These are phyloP conservation scores for Salix dunnii DNA, from an alignment of 345 rosid species.

Conservation along the genomic window DNA sequence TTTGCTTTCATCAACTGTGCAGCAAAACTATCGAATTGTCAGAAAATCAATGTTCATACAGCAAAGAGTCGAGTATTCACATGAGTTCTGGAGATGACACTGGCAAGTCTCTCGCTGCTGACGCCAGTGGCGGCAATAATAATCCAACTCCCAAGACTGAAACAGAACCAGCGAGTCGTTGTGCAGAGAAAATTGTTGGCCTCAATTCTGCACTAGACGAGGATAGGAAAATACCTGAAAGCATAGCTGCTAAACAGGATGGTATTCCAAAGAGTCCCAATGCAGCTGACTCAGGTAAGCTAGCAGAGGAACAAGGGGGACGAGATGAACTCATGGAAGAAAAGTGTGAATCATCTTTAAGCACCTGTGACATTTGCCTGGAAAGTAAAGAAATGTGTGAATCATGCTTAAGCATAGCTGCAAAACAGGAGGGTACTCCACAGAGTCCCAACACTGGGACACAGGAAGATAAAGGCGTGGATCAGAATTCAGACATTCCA, in stretches of 20 bases:
- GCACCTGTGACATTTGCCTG: neutral
- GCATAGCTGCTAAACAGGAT: slow-evolving; percentile 26
- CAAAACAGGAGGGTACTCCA: slow-evolving; percentile 21
- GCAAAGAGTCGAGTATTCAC: neutral
- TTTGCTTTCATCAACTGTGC: neutral
- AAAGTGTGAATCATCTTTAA: neutral
- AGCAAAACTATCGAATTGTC: neutral
- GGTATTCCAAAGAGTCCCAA: neutral
- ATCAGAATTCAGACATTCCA: slow-evolving; percentile 30
- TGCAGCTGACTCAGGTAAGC: neutral
- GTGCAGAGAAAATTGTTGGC: slow-evolving; percentile 22
- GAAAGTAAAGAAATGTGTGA: neutral
- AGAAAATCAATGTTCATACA: neutral
- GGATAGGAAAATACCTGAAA: slow-evolving; percentile 43
- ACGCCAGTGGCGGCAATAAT: neutral
- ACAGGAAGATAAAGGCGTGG: slow-evolving; percentile 30
- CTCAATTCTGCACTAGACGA: slow-evolving; percentile 42
- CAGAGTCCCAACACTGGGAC: neutral
- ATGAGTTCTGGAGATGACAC: slow-evolving; percentile 46
- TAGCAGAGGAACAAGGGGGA: neutral
- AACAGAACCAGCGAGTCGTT: slow-evolving; percentile 39
- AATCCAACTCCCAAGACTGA: slow-evolving; percentile 32
- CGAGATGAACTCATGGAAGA: neutral
- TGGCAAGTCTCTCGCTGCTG: slow-evolving; percentile 16
- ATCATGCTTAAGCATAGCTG: slow-evolving; percentile 11